A percentile compares a stretch with the other conserved stretches of the same genome.
Evolutionary conservation across 2,329 filamentous ascomycete species (phyloP).

Genomic region (Aspergillus uvarum): DNA sequence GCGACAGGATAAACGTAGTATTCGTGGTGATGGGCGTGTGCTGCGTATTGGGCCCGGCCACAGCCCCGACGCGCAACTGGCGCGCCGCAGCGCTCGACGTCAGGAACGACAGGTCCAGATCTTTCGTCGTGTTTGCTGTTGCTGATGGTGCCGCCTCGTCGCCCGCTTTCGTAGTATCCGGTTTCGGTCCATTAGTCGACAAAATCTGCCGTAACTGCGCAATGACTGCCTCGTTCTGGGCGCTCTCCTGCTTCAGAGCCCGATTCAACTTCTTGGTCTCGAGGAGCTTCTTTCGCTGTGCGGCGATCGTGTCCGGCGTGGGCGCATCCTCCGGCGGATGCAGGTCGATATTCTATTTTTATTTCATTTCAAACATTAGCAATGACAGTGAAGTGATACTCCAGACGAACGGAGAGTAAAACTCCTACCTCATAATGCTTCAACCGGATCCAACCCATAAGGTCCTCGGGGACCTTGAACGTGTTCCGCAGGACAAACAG

Average conservation of each 20-base stretch:
- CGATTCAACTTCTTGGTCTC: constrained; percentile 76
- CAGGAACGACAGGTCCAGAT: constrained; percentile 56
- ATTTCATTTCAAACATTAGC: not conserved
- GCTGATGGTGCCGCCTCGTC: constrained; percentile 7
- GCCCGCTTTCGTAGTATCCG: constrained; percentile 20
- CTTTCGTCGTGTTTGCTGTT: constrained; percentile 22
- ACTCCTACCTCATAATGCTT: constrained; percentile 73
- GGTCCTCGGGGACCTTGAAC: constrained; percentile 68
- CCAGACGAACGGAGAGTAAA: not conserved
- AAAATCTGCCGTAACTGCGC: constrained; percentile 61
- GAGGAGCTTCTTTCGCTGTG: constrained; percentile 70
- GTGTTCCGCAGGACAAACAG: constrained; percentile 89
- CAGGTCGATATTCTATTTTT: constrained; percentile 39
- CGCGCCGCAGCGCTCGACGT: constrained; percentile 50
- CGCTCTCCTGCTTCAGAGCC: constrained; percentile 67
- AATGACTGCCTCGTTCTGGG: constrained; percentile 71
- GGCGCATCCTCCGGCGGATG: constrained; percentile 43
- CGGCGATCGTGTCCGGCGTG: constrained; percentile 66
- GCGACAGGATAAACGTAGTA: constrained; percentile 72
- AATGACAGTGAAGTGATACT: not conserved
- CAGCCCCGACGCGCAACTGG: constrained; percentile 46
- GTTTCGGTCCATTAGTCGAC: constrained; percentile 29
- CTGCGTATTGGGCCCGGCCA: constrained; percentile 35
- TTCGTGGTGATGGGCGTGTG: constrained; percentile 46
- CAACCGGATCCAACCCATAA: constrained; percentile 74